Conservation (phyloP, 768 basidiomycete genomes). For the Leccinum pellstonianum region DNA sequence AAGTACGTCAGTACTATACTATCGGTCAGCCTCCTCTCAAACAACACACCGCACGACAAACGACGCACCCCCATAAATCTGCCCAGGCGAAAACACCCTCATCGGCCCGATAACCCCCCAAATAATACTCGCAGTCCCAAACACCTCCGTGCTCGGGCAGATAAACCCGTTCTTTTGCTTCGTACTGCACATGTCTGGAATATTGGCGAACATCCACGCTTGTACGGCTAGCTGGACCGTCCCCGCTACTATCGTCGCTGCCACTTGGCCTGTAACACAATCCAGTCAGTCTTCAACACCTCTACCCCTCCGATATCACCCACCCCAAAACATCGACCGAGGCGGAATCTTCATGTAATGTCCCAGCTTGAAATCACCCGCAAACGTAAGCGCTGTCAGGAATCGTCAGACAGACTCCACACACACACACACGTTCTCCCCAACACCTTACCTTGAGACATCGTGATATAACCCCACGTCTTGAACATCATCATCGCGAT, state of each 20-base stretch:
- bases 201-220: constrained; percentile 54
- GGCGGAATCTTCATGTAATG: constrained; percentile 74
- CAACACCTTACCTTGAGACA: constrained; percentile 40
- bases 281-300: neutral
- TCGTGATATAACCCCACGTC: constrained; percentile 66
- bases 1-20: constrained; percentile 50
- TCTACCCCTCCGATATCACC: neutral
- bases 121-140: constrained; percentile 77
- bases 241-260: constrained; percentile 60
- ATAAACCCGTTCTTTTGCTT: constrained; percentile 52
- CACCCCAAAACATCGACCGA: constrained; percentile 61
- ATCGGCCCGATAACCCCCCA: constrained; percentile 83
- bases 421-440: too few species aligned
- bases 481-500: constrained; percentile 83
- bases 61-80: constrained; percentile 49
- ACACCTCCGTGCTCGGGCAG: constrained; percentile 69
- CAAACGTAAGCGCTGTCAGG: constrained; percentile 53
- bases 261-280: constrained; percentile 43
- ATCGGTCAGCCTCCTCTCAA: neutral
- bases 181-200: constrained; percentile 34
- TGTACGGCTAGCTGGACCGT: constrained; percentile 71
- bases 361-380: constrained; percentile 74
- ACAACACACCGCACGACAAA: neutral
- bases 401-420: neutral
- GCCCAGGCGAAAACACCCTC: constrained; percentile 64